Percentiles rank a stretch among this genome's conserved stretches.
These are phyloP conservation scores for Malus sieversii DNA, from an alignment of 306 rosid species.

Conservation along the genomic window DNA sequence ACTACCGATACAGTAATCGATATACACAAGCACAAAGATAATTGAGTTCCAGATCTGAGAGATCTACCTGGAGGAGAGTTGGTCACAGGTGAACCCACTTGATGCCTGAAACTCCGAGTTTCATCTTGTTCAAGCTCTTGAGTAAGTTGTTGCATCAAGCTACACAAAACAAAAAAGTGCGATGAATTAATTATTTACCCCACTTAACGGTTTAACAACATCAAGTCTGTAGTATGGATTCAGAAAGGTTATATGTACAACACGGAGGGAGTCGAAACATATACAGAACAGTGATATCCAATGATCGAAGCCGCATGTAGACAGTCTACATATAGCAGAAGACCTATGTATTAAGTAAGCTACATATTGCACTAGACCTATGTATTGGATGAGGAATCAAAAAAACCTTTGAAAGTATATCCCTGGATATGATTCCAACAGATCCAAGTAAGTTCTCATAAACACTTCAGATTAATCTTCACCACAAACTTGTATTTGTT, in stretches of 20 bases:
- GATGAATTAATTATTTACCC: not conserved
- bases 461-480: not conserved
- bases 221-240: not conserved
- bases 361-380: too few species aligned
- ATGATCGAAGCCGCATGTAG: not conserved
- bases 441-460: not conserved
- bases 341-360: not conserved
- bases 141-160: slow-evolving; percentile 85
- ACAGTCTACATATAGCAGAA: not conserved
- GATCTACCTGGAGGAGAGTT: slow-evolving; percentile 83
- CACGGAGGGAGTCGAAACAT: not conserved
- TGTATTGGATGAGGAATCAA: not conserved
- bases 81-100: slow-evolving; percentile 74
- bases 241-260: not conserved
- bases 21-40: slow-evolving; percentile 2
- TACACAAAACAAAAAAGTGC: slow-evolving; percentile 12
- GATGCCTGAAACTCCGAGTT: slow-evolving; percentile 52
- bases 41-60: slow-evolving; percentile 3
- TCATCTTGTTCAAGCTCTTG: slow-evolving; percentile 91
- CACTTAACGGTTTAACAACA: slow-evolving; percentile 3
- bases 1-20: not conserved
- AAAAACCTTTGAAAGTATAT: not conserved
- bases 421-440: not conserved
- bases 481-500: not conserved
- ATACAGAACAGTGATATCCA: not conserved